Base-by-base conservation (phyloP, 352 stramenopile species). In the Globisporangium iwayamae region DNA sequence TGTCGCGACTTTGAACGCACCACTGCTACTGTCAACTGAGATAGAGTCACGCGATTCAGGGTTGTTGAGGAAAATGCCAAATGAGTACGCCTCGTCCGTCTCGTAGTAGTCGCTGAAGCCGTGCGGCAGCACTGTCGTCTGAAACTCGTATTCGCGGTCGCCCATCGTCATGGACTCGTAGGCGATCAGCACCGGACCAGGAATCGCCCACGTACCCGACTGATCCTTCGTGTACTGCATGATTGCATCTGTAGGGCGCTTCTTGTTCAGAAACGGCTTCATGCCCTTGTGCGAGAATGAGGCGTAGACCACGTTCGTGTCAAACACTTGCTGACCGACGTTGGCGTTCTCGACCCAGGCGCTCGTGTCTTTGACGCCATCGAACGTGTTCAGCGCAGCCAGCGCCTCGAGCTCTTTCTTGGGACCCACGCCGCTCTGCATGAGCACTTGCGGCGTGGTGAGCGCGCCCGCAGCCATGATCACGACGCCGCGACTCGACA, bases 391-490 rank as follows among this genome's bases (percentile, higher is more conserved):
- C 9, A 64, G 32, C n/a, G 65, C 43, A 11, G 56, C 57, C 2
- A 89, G 69, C 16, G 72, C 32, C 14, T 79, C 50, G 20, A 96
- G 72, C 57, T 90, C 72, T 2, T 81, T 65, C 30, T 67, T 47
- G 2, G 82, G 80, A 7, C 88, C 90, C 34, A 97, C 80, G 18
- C 84, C 88, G 47, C 72, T 89, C 56, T 91, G 75, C 65, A 94
- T 86, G 18, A 97, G 76, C 4, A 96, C 62, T 61, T 95, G 84
- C 4, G 90, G 89, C 41, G 87, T 91, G 52, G 70, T 76, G 57
- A 91, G 60, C 2, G 90, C 81, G 9, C 87, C 87, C 3, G 81
- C 81, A n/a, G 79, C 76, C 56, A 97, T 60, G 48, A 96, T 74
- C 32, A 96, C 89, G 28, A 85, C 82, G 4, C 76, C 82, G 7